Base-by-base conservation (phyloP, 2,329 filamentous ascomycete genomes). In the Trichophyton equinum region DNA sequence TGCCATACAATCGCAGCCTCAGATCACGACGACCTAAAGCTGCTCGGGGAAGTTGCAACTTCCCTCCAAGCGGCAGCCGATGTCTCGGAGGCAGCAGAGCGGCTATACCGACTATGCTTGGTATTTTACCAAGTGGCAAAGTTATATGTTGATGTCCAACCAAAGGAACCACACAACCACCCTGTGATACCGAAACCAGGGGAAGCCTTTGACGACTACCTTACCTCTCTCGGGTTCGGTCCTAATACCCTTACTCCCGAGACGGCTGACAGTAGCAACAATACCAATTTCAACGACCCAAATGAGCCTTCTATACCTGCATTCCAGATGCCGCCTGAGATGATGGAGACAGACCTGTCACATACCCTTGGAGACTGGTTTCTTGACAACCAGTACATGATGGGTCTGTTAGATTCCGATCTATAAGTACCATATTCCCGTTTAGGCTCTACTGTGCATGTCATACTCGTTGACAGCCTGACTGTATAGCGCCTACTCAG, bases 371-470 rank as follows among this genome's bases (percentile, higher is more conserved):
- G 81, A 1, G 83, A 85, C 63, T 87, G 84, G 84, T 86, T 85
- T 65, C 83, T 81, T 2, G 82, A 84, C 1, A 86, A 82, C 62
- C 78, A 80, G 60, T 84, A 85, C 66, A 81, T 87, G 74, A 79
- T 87, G 75, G 82, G 82, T 0, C 67, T 87, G 61, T 70, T 87
- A 68, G 85, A 87, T 67, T 82, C 85, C 62, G 84, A 86, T 65
- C 55, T 73, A 25, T 64, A 61, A 56, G 9, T n/a, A 53, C 30
- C 6, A 30, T 25, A 11, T 30, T 53, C 33, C 33, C 4, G 33
- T 13, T 13, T 38, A 38, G 4, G 22, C 44, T 4, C 44, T 25
- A 20, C 11, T 25, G 20, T 25, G 8, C 18, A 20, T 20, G 20
- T 25, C 9, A 47, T 20, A 22, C 9, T 20, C 9, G 18, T 9